Base-by-base conservation (phyloP, 371 early-diverging fungal species). In the Dinochytrium kinnereticum region DNA sequence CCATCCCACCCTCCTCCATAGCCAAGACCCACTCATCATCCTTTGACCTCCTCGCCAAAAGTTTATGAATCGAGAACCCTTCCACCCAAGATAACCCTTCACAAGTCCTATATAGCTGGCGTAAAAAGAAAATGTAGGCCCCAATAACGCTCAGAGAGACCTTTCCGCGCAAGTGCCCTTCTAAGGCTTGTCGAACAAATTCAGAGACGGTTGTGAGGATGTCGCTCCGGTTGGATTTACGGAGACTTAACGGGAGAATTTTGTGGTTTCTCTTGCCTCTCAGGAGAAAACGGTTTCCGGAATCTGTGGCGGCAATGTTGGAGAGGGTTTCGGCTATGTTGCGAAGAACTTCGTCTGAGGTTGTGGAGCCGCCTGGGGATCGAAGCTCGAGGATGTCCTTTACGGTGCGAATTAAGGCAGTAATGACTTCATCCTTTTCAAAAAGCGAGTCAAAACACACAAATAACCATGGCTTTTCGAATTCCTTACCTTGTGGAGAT, bases 21-120 rank as follows among this genome's bases (percentile, higher is more conserved):
- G 1, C 15, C 55, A 33, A 19, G 17, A 68, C n/a, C 78, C 71
- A 75, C 15, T 2, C 24, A 31, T 13, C 33, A n/a, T 76, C 51
- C 0, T 67, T n/a, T 2, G 61, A 33, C 31, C 64, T 76, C 51
- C 19, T 59, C 10, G 80, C 72, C 5, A 83, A 53, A 5, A 71
- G 30, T 30, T 3, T 44, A 61, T 81, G 81, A 30, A 85, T 69
- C 0, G 69, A 26, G 64, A 76, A 78, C 1, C 51, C 37, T 55
- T 81, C 73, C 13, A 85, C 71, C 37, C 64, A 37, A 1, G 59
- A 53, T 1, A 85, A 68, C 0, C 85, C 85, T 36, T 80, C 78
- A 61, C 81, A 81, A 10, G 81, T 78, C 15, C 82, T 49, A 59
- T 85, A 85, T 2, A 85, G 71, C 65, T 82, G 85, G 15, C 82